phyloP scores from a whole-genome alignment of 2,329 filamentous ascomycete genomes.

The Ceratocystis papillata region DNA sequence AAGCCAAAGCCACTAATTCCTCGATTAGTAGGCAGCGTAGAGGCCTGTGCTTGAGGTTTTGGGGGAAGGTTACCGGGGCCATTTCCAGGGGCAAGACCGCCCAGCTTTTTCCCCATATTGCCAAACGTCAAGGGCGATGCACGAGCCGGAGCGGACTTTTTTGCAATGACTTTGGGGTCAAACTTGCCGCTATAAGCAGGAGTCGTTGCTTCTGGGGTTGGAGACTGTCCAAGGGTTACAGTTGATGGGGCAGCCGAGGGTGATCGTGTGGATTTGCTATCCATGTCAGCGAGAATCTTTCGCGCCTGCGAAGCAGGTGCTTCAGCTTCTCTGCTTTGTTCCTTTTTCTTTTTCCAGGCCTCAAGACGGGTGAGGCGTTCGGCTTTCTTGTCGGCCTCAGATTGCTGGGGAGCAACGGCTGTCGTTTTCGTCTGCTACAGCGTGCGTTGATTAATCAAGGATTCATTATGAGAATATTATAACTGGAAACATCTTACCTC shows the following conservation, averaged over 20 bases:
- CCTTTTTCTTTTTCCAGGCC: slow-evolving; percentile 86
- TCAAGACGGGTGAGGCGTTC: slow-evolving; percentile 72
- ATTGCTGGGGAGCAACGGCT: slow-evolving; percentile 39
- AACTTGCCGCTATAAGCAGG: slow-evolving; percentile 65
- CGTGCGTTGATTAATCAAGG: slow-evolving; percentile 23
- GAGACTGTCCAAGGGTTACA: slow-evolving; percentile 36
- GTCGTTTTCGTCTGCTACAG: slow-evolving; percentile 17
- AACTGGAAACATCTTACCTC: slow-evolving; percentile 44
- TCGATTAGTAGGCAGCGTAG: slow-evolving; percentile 54
- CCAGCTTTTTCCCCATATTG: slow-evolving; percentile 33
- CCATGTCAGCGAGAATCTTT: slow-evolving; percentile 62
- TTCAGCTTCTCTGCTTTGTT: slow-evolving; percentile 52
- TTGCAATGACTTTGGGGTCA: slow-evolving; percentile 48
- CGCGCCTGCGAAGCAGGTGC: slow-evolving; percentile 57
- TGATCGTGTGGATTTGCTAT: slow-evolving; percentile 51
- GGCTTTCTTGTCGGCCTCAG: slow-evolving; percentile 66
- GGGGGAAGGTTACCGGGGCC: slow-evolving; percentile 6
- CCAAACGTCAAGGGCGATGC: slow-evolving; percentile 38
- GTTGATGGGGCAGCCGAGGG: slow-evolving; percentile 41
- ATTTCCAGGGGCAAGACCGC: slow-evolving; percentile 29
- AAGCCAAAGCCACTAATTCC: slow-evolving; percentile 76
- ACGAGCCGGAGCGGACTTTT: slow-evolving; percentile 56
- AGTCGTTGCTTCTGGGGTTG: slow-evolving; percentile 32
- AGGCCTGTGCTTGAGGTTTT: slow-evolving; percentile 33
- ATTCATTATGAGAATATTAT: not conserved